Evolutionary conservation across 345 rosid species (phyloP).

Genomic region (Anastatica hierochuntica): DNA sequence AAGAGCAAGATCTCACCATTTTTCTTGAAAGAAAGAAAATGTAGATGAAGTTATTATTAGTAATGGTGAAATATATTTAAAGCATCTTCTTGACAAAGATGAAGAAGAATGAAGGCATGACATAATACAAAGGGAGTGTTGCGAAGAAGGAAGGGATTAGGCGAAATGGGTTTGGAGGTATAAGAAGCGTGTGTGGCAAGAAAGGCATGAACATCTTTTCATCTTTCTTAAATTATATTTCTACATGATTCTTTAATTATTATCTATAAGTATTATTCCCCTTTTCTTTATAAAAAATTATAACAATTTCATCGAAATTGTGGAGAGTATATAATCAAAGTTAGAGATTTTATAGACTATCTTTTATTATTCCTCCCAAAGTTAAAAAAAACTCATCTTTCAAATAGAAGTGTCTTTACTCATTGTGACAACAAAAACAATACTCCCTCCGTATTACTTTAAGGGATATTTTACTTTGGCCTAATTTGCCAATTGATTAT

Average conservation of each 20-base stretch:
- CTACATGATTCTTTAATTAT: slow-evolving; percentile 20
- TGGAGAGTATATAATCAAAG: too few relatives aligned
- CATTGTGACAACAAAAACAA: too few relatives aligned
- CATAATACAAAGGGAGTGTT: slow-evolving; percentile 25
- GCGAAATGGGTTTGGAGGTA: slow-evolving; percentile 27
- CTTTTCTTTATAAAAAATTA: slow-evolving; percentile 11
- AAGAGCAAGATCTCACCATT: slow-evolving; percentile 29
- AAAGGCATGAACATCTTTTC: slow-evolving; percentile 25
- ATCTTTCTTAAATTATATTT: slow-evolving; percentile 18
- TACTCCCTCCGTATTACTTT: too few relatives aligned
- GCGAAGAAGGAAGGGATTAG: slow-evolving; percentile 27
- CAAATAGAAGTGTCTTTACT: too few relatives aligned
- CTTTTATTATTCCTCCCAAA: too few relatives aligned
- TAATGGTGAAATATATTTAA: not conserved
- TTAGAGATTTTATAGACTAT: too few relatives aligned
- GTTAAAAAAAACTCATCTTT: too few relatives aligned
- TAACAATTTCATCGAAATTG: too few relatives aligned
- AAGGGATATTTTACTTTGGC: too few relatives aligned
- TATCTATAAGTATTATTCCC: not conserved
- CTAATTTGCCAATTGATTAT: too few relatives aligned
- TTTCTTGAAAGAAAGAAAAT: not conserved
- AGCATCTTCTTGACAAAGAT: too few relatives aligned
- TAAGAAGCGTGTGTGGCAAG: slow-evolving; percentile 34
- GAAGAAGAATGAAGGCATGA: slow-evolving; percentile 14
- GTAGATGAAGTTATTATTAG: not conserved